These are phyloP conservation scores for Knoxdaviesia proteae DNA, from an alignment of 2,329 filamentous ascomycete species.

Conservation along the genomic window DNA sequence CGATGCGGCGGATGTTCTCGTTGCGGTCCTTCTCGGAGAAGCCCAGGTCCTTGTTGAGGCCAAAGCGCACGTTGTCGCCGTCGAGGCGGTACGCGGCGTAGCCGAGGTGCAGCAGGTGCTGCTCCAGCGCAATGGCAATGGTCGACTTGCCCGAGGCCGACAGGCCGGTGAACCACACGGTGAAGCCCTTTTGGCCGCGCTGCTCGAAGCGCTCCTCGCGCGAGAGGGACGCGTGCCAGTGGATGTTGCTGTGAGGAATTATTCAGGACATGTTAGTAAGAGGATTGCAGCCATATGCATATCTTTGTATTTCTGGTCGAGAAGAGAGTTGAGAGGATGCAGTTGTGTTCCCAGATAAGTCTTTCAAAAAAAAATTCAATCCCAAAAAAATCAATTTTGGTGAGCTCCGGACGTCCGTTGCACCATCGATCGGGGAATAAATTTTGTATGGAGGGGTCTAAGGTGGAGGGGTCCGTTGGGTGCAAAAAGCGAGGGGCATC, in stretches of 20 bases:
- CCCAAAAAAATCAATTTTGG: too few relatives aligned
- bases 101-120: slow-evolving; percentile 76
- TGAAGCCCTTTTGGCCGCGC: slow-evolving; percentile 75
- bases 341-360: too few relatives aligned
- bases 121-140: slow-evolving; percentile 87
- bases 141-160: slow-evolving; percentile 95
- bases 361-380: too few relatives aligned
- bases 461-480: slow-evolving; percentile 1
- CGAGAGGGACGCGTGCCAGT: slow-evolving; percentile 68
- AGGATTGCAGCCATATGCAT: slow-evolving; percentile 3
- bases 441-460: too few relatives aligned
- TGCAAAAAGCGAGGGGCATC: slow-evolving; percentile 1
- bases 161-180: slow-evolving; percentile 94
- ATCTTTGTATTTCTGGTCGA: not conserved
- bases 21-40: slow-evolving; percentile 86
- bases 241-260: slow-evolving; percentile 49
- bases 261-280: not conserved
- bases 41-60: slow-evolving; percentile 90
- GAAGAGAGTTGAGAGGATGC: slow-evolving; percentile 6
- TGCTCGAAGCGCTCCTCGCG: slow-evolving; percentile 53
- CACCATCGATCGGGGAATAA: not conserved
- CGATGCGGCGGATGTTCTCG: slow-evolving; percentile 94
- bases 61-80: slow-evolving; percentile 96
- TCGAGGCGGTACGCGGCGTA: slow-evolving; percentile 81
- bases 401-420: slow-evolving; percentile 4